Percentiles rank a stretch among this genome's conserved stretches.
phyloP scores from a whole-genome alignment of 108 stramenopile species.

The Pseudonitzschia delicatissima region DNA sequence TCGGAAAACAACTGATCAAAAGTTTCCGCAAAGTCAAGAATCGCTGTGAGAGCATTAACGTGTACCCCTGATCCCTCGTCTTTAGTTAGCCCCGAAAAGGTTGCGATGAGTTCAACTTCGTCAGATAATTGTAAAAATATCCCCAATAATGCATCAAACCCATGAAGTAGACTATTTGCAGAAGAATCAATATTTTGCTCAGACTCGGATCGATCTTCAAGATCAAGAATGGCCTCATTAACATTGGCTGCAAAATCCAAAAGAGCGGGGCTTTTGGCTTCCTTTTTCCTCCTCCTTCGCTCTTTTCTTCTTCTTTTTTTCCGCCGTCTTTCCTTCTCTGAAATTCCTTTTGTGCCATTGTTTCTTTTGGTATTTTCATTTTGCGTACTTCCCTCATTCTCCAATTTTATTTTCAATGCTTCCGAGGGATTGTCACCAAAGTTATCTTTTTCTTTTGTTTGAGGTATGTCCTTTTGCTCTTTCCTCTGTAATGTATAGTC shows the following conservation, averaged over 20 bases:
- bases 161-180: slow-evolving; percentile 34
- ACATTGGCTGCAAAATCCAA: slow-evolving; percentile 40
- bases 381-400: neutral
- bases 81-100: slow-evolving; percentile 35
- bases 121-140: slow-evolving; percentile 50
- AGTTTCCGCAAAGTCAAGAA: slow-evolving; percentile 37
- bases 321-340: neutral
- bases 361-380: neutral
- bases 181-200: slow-evolving; percentile 29
- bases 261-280: slow-evolving; percentile 44
- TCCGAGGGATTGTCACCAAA: neutral
- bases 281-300: slow-evolving; percentile 17
- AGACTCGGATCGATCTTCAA: slow-evolving; percentile 28
- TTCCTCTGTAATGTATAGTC: neutral
- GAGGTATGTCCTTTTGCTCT: neutral
- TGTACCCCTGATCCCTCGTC: slow-evolving; percentile 24
- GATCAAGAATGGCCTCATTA: slow-evolving; percentile 36
- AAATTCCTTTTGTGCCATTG: slow-evolving; percentile 10
- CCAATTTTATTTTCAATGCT: neutral
- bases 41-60: slow-evolving; percentile 37
- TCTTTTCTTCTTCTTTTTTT: slow-evolving; percentile 21
- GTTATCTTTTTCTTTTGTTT: neutral
- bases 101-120: slow-evolving; percentile 46
- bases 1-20: slow-evolving; percentile 43
- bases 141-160: slow-evolving; percentile 48